Percentiles rank a stretch among this genome's conserved stretches.
These are phyloP conservation scores for Venturia effusa DNA, from an alignment of 2,329 filamentous ascomycete genomes.

Conservation along the genomic window DNA sequence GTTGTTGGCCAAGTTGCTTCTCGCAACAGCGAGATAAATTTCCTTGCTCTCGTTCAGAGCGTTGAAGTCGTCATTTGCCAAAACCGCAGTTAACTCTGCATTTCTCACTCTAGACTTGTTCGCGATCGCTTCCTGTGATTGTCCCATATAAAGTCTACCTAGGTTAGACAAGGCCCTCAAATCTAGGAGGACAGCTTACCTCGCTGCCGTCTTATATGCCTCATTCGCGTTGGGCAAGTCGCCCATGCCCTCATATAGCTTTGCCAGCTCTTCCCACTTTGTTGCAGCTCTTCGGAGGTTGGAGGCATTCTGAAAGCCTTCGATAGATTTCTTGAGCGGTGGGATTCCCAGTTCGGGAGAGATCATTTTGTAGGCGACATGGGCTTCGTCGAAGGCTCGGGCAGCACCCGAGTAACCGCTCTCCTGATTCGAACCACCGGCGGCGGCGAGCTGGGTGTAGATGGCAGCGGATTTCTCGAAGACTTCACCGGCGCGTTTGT, in stretches of 20 bases:
- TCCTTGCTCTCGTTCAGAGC: conserved; percentile 45
- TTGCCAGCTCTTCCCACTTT: conserved; percentile 79
- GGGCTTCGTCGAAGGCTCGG: conserved; percentile 79
- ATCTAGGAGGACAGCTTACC: too few relatives aligned
- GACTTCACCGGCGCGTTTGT: not conserved
- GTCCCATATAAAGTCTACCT: conserved; percentile 82
- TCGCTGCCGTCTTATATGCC: conserved; percentile 74
- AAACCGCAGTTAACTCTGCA: conserved; percentile 70
- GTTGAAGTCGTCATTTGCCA: not conserved
- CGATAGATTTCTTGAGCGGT: conserved; percentile 68
- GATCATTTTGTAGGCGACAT: conserved; percentile 85
- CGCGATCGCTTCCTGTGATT: conserved; percentile 64
- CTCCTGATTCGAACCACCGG: not conserved
- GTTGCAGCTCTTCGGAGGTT: conserved; percentile 86
- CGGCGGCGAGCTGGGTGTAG: conserved; percentile 49
- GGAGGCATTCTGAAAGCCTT: conserved; percentile 77
- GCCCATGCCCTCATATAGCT: conserved; percentile 76
- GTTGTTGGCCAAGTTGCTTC: conserved; percentile 72
- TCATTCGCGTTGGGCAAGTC: conserved; percentile 70
- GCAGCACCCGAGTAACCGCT: conserved; percentile 90
- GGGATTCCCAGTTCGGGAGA: conserved; percentile 73
- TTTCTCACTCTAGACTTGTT: conserved; percentile 66
- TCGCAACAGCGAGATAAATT: conserved; percentile 75
- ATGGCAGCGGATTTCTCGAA: not conserved
- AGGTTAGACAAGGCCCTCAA: too few relatives aligned